phyloP scores from a whole-genome alignment of 164 flowering plant genomes.

The Chimonanthus salicifolius region DNA sequence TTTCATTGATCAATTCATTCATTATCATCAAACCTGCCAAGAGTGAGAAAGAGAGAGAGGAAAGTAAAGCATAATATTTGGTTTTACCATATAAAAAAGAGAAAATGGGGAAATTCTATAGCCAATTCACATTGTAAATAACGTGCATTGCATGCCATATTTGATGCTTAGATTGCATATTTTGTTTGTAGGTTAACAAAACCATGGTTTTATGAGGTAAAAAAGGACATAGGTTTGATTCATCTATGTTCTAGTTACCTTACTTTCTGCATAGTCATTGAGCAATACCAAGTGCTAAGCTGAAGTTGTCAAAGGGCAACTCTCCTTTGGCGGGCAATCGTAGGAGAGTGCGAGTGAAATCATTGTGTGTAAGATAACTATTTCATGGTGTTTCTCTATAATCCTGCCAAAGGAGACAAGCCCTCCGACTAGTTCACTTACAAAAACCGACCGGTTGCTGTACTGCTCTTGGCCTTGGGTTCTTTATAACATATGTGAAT shows the following conservation, averaged over 20 bases:
- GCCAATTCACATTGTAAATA: background rate
- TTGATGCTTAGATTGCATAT: too few relatives aligned
- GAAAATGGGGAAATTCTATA: background rate
- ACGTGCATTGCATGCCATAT: background rate
- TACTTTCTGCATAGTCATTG: conserved; percentile 1
- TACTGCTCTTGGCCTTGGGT: background rate
- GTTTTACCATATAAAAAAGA: background rate
- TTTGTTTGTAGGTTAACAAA: background rate
- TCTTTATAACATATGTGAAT: conserved; percentile 2
- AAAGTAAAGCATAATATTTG: background rate
- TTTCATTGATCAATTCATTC: too few relatives aligned
- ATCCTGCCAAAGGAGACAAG: conserved; percentile 38
- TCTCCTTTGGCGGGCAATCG: conserved; percentile 21
- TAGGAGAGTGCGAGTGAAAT: background rate
- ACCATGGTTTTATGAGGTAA: background rate
- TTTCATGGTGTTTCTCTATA: background rate
- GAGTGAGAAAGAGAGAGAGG: background rate
- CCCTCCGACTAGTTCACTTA: conserved; percentile 34
- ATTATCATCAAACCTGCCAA: background rate
- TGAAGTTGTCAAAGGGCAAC: conserved; percentile 6
- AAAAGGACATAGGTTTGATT: background rate
- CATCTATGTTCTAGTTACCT: background rate
- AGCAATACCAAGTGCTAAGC: background rate
- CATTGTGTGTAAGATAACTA: background rate
- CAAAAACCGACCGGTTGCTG: background rate